Evolutionary conservation across 495 filamentous ascomycete species (phyloP).

Genomic region (Parmelia sp.): DNA sequence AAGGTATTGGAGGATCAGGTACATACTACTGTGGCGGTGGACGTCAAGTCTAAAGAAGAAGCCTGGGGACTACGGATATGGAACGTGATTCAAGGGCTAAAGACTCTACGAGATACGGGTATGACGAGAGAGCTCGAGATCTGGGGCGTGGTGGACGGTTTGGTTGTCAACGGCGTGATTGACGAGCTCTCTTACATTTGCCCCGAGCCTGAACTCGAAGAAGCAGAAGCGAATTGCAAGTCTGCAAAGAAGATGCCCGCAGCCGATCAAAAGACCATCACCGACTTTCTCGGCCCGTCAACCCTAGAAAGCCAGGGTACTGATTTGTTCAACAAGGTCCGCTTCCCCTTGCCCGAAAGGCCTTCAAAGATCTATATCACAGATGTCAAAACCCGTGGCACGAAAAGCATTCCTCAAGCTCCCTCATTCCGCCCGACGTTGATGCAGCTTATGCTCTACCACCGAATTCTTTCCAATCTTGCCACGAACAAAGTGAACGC

Average conservation of each 20-base stretch:
- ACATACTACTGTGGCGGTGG: slow-evolving; percentile 65
- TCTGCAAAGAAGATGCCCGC: slow-evolving; percentile 34
- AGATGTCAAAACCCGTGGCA: slow-evolving; percentile 79
- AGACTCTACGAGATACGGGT: slow-evolving; percentile 67
- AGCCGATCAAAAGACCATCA: slow-evolving; percentile 50
- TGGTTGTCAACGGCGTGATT: slow-evolving; percentile 82
- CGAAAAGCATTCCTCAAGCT: slow-evolving; percentile 54
- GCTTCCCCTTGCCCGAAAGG: slow-evolving; percentile 14
- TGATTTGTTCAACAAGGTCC: slow-evolving; percentile 11
- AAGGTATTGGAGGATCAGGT: slow-evolving; percentile 79
- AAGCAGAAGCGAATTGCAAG: slow-evolving; percentile 40
- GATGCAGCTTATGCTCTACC: slow-evolving; percentile 88
- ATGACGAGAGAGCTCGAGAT: slow-evolving; percentile 84
- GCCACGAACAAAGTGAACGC: slow-evolving; percentile 66
- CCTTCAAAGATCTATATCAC: slow-evolving; percentile 61
- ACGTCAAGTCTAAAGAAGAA: slow-evolving; percentile 72
- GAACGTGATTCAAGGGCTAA: slow-evolving; percentile 85
- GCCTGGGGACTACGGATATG: slow-evolving; percentile 75
- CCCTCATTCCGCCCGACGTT: slow-evolving; percentile 67
- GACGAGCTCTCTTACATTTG: slow-evolving; percentile 77
- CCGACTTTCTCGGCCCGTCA: slow-evolving; percentile 36
- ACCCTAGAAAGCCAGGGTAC: slow-evolving; percentile 13
- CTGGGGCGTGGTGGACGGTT: slow-evolving; percentile 81
- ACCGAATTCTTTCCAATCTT: slow-evolving; percentile 71
- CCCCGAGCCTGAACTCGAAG: slow-evolving; percentile 64